Conservation (phyloP, 768 basidiomycete species). For the Termitomyces sp. region DNA sequence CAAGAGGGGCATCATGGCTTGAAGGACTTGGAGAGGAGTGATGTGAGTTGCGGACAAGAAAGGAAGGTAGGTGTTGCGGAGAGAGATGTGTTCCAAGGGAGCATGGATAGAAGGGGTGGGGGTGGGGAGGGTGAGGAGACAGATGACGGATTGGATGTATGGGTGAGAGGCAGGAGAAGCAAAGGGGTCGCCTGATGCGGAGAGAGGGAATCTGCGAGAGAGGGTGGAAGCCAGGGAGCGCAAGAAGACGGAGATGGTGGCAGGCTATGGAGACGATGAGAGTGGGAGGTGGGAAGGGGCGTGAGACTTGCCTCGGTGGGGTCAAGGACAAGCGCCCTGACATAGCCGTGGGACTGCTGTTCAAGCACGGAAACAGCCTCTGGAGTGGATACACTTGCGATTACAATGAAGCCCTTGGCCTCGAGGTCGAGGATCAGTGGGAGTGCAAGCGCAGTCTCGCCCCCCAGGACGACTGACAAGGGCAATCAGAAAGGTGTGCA, state of each 20-base stretch:
- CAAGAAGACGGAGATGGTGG: slow-evolving; percentile 67
- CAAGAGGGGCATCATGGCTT: slow-evolving; percentile 70
- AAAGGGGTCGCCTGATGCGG: slow-evolving; percentile 75
- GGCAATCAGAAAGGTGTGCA: background rate
- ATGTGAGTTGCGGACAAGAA: slow-evolving; percentile 73
- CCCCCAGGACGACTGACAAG: slow-evolving; percentile 37
- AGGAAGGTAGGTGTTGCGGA: slow-evolving; percentile 58
- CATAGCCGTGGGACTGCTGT: slow-evolving; percentile 61
- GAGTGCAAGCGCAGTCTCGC: slow-evolving; percentile 66
- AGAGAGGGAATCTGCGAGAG: slow-evolving; percentile 78
- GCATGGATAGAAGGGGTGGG: slow-evolving; percentile 37
- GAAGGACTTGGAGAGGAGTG: slow-evolving; percentile 70
- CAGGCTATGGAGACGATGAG: slow-evolving; percentile 40
- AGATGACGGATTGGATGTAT: slow-evolving; percentile 74
- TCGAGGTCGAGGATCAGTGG: slow-evolving; percentile 72
- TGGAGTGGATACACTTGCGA: slow-evolving; percentile 68
- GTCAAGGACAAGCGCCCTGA: slow-evolving; percentile 78
- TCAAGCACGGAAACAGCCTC: slow-evolving; percentile 65
- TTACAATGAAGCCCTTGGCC: slow-evolving; percentile 75
- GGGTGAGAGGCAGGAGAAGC: slow-evolving; percentile 58
- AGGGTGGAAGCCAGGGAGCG: slow-evolving; percentile 77
- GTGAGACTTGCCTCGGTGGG: slow-evolving; percentile 55
- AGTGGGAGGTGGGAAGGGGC: background rate
- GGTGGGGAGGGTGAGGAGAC: slow-evolving; percentile 55
- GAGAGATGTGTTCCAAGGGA: slow-evolving; percentile 66